Conservation (phyloP, 805 yeast species). For the Candida tibetensis region DNA sequence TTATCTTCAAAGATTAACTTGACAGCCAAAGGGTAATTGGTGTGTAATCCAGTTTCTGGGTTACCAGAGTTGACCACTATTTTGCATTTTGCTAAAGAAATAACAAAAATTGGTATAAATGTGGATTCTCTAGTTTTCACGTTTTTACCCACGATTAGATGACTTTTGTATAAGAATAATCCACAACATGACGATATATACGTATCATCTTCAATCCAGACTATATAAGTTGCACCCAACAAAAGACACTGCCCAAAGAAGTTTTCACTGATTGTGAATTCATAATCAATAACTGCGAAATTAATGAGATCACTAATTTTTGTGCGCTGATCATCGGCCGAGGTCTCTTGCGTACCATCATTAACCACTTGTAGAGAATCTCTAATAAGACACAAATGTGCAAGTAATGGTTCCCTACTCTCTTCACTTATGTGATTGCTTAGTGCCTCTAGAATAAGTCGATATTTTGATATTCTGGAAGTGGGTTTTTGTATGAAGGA, state of each 20-base stretch:
- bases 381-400: slow-evolving; percentile 14
- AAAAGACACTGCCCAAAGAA: slow-evolving; percentile 47
- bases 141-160: slow-evolving; percentile 40
- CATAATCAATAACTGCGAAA: slow-evolving; percentile 9
- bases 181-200: slow-evolving; percentile 23
- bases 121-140: slow-evolving; percentile 16
- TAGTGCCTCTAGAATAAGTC: slow-evolving; percentile 47
- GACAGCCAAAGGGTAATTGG: slow-evolving; percentile 30
- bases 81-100: slow-evolving; percentile 43
- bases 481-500: slow-evolving; percentile 57
- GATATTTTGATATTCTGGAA: slow-evolving; percentile 48
- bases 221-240: slow-evolving; percentile 40
- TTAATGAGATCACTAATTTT: slow-evolving; percentile 6
- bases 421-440: slow-evolving; percentile 24
- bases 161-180: slow-evolving; percentile 49
- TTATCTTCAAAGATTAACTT: slow-evolving; percentile 48
- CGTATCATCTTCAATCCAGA: slow-evolving; percentile 34
- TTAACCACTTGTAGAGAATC: slow-evolving; percentile 25
- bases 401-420: slow-evolving; percentile 1
- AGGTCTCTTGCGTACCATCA: slow-evolving; percentile 18
- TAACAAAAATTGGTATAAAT: slow-evolving; percentile 41
- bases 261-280: slow-evolving; percentile 30
- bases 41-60: slow-evolving; percentile 27
- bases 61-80: slow-evolving; percentile 22
- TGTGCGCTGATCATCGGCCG: slow-evolving; percentile 19